phyloP scores from a whole-genome alignment of 805 yeast genomes.

The Yarrowia sp. region DNA sequence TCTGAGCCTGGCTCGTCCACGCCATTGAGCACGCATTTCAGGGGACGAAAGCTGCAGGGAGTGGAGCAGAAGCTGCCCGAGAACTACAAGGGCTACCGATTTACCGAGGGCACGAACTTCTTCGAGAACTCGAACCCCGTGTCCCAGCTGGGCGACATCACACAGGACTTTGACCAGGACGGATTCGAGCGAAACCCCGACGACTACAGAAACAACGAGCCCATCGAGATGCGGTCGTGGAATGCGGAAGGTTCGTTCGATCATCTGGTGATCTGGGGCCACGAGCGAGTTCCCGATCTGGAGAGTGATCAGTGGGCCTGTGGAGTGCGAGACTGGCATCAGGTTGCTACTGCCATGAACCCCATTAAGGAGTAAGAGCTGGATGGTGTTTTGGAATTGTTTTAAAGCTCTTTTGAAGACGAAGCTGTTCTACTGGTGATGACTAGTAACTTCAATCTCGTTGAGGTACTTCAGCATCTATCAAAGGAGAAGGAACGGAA shows the following conservation, averaged over 20 bases:
- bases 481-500: too few relatives aligned
- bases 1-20: neutral
- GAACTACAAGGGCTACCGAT: conserved; percentile 29
- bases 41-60: conserved; percentile 20
- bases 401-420: too few relatives aligned
- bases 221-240: conserved; percentile 19
- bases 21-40: conserved; percentile 1
- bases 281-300: conserved; percentile 32
- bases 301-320: conserved; percentile 34
- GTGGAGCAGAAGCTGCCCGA: conserved; percentile 28
- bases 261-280: conserved; percentile 35
- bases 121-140: conserved; percentile 8
- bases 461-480: too few relatives aligned
- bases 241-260: conserved; percentile 25
- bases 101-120: conserved; percentile 19
- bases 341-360: conserved; percentile 31
- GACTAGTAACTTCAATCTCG: too few relatives aligned
- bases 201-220: conserved; percentile 6
- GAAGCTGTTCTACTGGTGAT: too few relatives aligned
- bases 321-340: conserved; percentile 34
- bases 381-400: neutral
- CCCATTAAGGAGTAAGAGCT: neutral
- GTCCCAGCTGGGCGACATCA: conserved; percentile 27
- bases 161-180: conserved; percentile 24
- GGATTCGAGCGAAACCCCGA: conserved; percentile 22